Evolutionary conservation across 2,329 filamentous ascomycete genomes (phyloP).

Genomic region (Aureobasidium sp.): DNA sequence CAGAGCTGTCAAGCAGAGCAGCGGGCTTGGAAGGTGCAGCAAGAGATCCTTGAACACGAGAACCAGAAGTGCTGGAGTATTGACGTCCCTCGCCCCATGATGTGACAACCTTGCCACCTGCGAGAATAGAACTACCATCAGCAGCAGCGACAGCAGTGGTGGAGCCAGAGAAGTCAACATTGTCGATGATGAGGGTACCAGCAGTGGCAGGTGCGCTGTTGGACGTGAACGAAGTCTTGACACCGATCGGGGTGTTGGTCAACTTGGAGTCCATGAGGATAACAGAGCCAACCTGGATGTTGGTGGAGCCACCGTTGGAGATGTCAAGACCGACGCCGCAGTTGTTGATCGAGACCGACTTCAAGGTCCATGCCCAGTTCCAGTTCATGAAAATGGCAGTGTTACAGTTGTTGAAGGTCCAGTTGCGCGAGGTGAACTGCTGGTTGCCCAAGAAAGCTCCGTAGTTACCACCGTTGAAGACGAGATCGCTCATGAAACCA

Average conservation of each 20-base stretch:
- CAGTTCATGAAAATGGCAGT: conserved; percentile 49
- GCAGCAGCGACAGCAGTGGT: conserved; percentile 53
- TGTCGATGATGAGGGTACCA: conserved; percentile 78
- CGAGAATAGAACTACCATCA: conserved; percentile 60
- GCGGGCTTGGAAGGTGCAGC: conserved; percentile 55
- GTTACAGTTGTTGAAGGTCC: conserved; percentile 43
- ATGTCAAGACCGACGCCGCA: conserved; percentile 44
- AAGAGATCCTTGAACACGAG: conserved; percentile 50
- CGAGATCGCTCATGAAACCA: conserved; percentile 53
- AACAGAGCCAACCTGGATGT: conserved; percentile 78
- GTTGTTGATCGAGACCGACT: conserved; percentile 41
- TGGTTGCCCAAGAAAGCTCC: conserved; percentile 58
- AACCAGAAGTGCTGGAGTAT: conserved; percentile 51
- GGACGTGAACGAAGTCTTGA: conserved; percentile 69
- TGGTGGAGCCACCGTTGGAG: conserved; percentile 37
- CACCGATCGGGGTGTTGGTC: conserved; percentile 65
- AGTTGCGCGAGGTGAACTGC: conserved; percentile 51
- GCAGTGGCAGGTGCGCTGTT: conserved; percentile 60
- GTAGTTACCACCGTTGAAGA: conserved; percentile 54
- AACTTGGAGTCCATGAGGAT: conserved; percentile 76
- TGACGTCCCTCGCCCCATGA: conserved; percentile 76
- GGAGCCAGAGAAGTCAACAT: conserved; percentile 64
- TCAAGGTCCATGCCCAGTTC: conserved; percentile 48
- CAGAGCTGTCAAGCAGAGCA: conserved; percentile 55
- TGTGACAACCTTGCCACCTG: conserved; percentile 60